Base-by-base conservation (phyloP, 495 filamentous ascomycete genomes). In the Xanthoparmelia taractica region DNA sequence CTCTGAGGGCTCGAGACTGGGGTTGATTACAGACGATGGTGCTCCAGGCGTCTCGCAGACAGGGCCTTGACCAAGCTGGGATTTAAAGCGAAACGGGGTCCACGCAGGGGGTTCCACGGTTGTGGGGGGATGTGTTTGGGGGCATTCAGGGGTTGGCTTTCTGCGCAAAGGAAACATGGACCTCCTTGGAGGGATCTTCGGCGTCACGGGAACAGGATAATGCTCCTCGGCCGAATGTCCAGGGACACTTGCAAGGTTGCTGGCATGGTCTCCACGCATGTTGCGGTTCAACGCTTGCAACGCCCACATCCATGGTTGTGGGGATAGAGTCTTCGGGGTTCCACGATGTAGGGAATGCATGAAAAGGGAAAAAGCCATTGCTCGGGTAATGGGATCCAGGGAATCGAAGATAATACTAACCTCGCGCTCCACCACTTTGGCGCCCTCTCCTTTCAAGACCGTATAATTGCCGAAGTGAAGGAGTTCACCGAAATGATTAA, bases 401-500 rank as follows among this genome's bases (percentile, higher is more conserved):
- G 57, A 62, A 61, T 50, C 29, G 58, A 57, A 63, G 58, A 64
- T 63, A 27, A 61, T 66, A 79, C 84, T 69, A 77, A 95, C 90
- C 78, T 96, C 91, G 81, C 90, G 85, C 74, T 94, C 90, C 25
- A 84, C 83, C 62, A 93, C 89, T 69, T 82, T 92, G 65, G 84
- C 85, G 48, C 73, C 76, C 60, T 90, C 87, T 69, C 91, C 90
- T 63, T 96, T 97, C 25, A 96, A 78, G 23, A 98, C 94, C 5
- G 90, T 88, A 73, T 96, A 97, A 38, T 90, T 89, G n/a, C 94
- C 94, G 68, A 93, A 88, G 3, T 96, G 80, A 20, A 98, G 77
- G 36, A 98, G 76, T 45, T 91, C 88, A 23, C 94, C 94, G 72
- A 98, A 97, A 27, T 88, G 84, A 48, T 96, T 89, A 34, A 97